Evolutionary conservation across 2,329 filamentous ascomycete genomes (phyloP).

Genomic region (Pseudogymnoascus sp.): DNA sequence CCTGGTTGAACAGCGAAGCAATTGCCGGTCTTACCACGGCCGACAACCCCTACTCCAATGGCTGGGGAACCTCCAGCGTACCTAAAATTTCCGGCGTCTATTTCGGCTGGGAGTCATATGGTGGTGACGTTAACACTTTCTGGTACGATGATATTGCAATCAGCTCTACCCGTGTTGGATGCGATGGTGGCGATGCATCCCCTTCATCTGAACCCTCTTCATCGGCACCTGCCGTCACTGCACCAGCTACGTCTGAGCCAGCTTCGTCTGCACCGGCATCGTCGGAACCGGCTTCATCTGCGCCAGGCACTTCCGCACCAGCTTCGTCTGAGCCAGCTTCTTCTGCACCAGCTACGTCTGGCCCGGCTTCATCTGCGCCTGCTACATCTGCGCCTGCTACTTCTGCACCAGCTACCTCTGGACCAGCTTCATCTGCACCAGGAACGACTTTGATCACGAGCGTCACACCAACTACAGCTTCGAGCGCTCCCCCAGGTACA

Average conservation of each 20-base stretch:
- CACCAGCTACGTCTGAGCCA: background rate
- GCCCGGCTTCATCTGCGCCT: background rate
- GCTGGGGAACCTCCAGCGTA: conserved; percentile 43
- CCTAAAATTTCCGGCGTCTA: conserved; percentile 48
- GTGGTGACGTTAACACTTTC: conserved; percentile 51
- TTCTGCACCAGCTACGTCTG: background rate
- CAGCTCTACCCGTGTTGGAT: conserved; percentile 41
- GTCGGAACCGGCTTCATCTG: background rate
- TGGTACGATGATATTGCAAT: conserved; percentile 55
- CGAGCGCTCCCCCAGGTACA: background rate
- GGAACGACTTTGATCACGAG: conserved; percentile 11
- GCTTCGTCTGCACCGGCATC: background rate
- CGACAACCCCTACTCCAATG: conserved; percentile 42
- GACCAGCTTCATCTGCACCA: conserved; percentile 2
- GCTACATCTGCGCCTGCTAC: background rate
- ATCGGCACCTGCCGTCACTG: background rate
- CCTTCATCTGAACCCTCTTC: conserved; percentile 3
- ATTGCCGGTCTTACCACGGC: conserved; percentile 44
- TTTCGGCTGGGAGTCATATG: conserved; percentile 57
- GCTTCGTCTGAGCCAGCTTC: background rate
- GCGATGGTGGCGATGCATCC: conserved; percentile 20
- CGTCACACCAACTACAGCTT: background rate
- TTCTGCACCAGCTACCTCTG: background rate
- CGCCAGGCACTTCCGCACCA: background rate
- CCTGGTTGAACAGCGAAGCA: conserved; percentile 47